Evolutionary conservation across 129 eudicot species (phyloP), one percentile per base, ranked within the genome.

Genomic region (Erigeron canadensis): DNA sequence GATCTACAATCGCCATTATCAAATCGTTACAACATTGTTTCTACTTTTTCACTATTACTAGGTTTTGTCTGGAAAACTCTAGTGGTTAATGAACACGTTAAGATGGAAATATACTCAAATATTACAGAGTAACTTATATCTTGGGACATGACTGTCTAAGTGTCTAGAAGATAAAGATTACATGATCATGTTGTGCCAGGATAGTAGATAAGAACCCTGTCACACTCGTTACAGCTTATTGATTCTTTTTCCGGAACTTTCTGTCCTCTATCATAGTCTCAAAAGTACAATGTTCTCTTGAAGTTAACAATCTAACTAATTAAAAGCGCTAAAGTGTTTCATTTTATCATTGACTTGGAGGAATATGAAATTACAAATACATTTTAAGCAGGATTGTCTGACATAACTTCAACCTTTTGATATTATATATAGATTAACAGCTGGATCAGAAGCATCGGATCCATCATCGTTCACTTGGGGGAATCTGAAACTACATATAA

Each of bases 101-200:
- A 21, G 55, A 65, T 47, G 72, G 37, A 51, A 40, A 74, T 40
- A 64, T 72, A 21, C 34, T 28, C 34, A 28, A 28, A 1, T 28
- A n/a, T n/a, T 17, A 50, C n/a, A 5, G 16, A 51, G 8, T 51
- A 50, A 40, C 71, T 64, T 40, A n/a, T 7, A 46, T 16, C 21
- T n/a, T 63, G 41, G 41, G 58, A n/a, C 48, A 62, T 47, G 38
- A n/a, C n/a, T n/a, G n/a, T n/a, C 34, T 44, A n/a, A n/a, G 44
- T 63, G 40, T 13, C 55, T 70, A 72, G 60, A 72, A 34, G 68
- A 71, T 44, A 48, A 72, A 34, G 68, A 71, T 44, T 50, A 38
- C 10, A 18, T 13, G 48, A 48, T 62, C 41, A 37, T 39, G 10
- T 61, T 3, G 17, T 61, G 43, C 13, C 47, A 63, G 40, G 19